Evolutionary conservation across 2,329 filamentous ascomycete genomes (phyloP), one percentile per base, ranked within the genome.

Genomic region (Chaetomiaceae sp.): DNA sequence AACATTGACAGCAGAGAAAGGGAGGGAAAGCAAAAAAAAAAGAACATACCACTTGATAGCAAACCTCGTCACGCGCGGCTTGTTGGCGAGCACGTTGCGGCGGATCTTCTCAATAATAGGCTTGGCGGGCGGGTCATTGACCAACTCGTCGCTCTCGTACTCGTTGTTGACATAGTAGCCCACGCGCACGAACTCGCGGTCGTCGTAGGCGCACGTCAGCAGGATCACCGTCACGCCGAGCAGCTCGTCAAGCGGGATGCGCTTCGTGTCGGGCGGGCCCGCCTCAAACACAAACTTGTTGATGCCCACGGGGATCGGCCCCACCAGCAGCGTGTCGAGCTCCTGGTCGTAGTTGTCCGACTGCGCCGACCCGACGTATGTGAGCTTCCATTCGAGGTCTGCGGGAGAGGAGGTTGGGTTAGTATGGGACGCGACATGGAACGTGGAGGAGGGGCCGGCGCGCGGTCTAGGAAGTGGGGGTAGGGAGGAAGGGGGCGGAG

Each of bases 101-200:
- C 83, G 82, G 57, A 99, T 89, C 64, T 90, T 89, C 68, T 99
- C 95, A 58, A 97, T 85, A 61, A 95, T 79, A 34, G 91, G 91
- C 76, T 96, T 96, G 51, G 89, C 79, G 6, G 93, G 93, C 9
- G 93, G 93, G 62, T 97, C 91, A 42, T 86, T 83, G 62, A 83
- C 86, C 57, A 99, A 79, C 68, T 95, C 89, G 63, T 95, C 89
- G 21, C 87, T 87, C 62, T 95, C 89, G 70, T 99, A 99, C 70
- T 99, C 95, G 65, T 99, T 99, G 78, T 97, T 99, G 64, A 99
- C 93, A 62, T 99, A 99, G 80, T 99, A 99, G 56, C 93, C 93
- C 37, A 99, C 92, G 59, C 93, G 90, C 34, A 99, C 90, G 64
- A 99, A 99, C 70, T 99, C 93, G 65, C 93, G 84, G 48, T 87